Percentiles rank a stretch among this genome's conserved stretches.
phyloP scores from a whole-genome alignment of 2,329 filamentous ascomycete species.

The Aspergillus neoniger region DNA sequence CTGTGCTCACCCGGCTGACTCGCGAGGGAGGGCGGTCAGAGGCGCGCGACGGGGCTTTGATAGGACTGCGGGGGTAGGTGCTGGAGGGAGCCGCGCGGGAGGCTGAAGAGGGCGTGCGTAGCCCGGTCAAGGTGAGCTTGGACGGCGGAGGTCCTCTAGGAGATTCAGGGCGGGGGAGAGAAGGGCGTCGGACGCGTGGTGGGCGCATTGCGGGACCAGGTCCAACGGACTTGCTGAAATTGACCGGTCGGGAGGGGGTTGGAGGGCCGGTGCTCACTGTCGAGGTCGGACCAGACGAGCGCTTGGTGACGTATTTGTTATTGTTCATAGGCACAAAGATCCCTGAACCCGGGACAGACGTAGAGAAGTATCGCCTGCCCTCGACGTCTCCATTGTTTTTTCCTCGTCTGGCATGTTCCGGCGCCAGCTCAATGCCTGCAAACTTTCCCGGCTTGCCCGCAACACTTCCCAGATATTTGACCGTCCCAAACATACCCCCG shows the following conservation, averaged over 20 bases:
- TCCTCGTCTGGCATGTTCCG: conserved; percentile 76
- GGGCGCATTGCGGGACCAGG: conserved; percentile 71
- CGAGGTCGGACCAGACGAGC: conserved; percentile 45
- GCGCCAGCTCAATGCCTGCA: conserved; percentile 84
- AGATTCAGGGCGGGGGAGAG: conserved; percentile 84
- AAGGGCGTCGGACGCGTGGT: conserved; percentile 65
- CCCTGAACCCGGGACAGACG: conserved; percentile 74
- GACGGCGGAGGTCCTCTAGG: conserved; percentile 64
- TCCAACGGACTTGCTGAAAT: conserved; percentile 87
- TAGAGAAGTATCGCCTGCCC: conserved; percentile 79
- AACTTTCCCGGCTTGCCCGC: conserved; percentile 88
- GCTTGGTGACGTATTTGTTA: conserved; percentile 64
- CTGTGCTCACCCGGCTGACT: conserved; percentile 42
- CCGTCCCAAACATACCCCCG: conserved; percentile 84
- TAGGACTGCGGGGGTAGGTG: conserved; percentile 50
- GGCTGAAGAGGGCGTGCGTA: conserved; percentile 57
- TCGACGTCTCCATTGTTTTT: conserved; percentile 98
- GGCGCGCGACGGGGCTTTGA: conserved; percentile 40
- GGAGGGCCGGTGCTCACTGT: conserved; percentile 61
- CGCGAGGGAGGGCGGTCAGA: conserved; percentile 44
- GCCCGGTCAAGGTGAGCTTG: conserved; percentile 56
- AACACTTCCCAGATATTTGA: conserved; percentile 86
- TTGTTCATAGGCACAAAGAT: conserved; percentile 91
- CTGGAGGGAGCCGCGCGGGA: conserved; percentile 33
- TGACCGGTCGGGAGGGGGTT: conserved; percentile 67